A percentile compares a stretch with the other conserved stretches of the same genome.
Evolutionary conservation across 2,329 filamentous ascomycete genomes (phyloP).

Genomic region (Ambrosiella xylebori): DNA sequence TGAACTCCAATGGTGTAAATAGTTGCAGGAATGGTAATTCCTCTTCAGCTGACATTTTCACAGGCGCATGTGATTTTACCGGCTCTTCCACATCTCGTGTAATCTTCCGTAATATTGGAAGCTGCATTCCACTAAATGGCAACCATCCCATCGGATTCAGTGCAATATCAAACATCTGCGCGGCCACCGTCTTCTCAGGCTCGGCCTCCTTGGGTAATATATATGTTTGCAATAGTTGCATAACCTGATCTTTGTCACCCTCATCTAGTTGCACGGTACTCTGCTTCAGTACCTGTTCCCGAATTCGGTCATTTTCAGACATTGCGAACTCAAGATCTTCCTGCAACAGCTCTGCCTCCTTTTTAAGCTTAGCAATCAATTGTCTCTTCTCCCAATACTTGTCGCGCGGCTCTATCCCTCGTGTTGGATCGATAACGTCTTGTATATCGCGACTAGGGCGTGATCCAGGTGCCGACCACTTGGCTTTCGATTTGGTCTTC

Average conservation of each 20-base stretch:
- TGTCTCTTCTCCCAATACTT: constrained; percentile 32
- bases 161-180: constrained; percentile 30
- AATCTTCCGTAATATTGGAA: not conserved
- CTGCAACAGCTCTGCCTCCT: constrained; percentile 38
- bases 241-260: constrained; percentile 5
- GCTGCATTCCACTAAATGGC: constrained; percentile 28
- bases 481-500: constrained; percentile 5
- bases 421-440: constrained; percentile 19
- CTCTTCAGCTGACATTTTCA: constrained; percentile 43
- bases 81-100: not conserved
- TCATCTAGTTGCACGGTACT: not conserved
- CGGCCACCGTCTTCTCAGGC: constrained; percentile 18
- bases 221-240: constrained; percentile 17
- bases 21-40: constrained; percentile 52
- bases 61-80: constrained; percentile 44
- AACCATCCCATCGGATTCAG: constrained; percentile 35
- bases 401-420: constrained; percentile 26
- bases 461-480: constrained; percentile 4
- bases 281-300: constrained; percentile 18
- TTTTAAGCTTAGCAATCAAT: constrained; percentile 33
- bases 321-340: constrained; percentile 39
- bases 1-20: constrained; percentile 51
- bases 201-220: constrained; percentile 22
- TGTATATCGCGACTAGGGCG: constrained; percentile 15
- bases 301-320: constrained; percentile 40